Base-by-base conservation (phyloP, 2,329 filamentous ascomycete species). In the Pseudopithomyces maydicus region DNA sequence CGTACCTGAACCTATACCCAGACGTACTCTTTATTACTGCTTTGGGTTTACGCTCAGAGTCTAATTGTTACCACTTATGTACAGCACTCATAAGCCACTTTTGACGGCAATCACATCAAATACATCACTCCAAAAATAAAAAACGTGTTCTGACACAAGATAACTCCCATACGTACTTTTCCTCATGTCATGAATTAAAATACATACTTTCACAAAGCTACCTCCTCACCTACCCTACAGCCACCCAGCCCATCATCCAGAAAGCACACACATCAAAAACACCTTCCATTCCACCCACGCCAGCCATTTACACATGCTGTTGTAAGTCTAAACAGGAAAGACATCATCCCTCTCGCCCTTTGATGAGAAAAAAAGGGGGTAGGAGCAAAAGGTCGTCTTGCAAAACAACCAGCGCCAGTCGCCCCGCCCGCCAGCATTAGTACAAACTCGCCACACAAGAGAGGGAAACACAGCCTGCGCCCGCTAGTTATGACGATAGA, bases 401-500 rank as follows among this genome's bases (percentile, higher is more conserved):
- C 14, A 44, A 22, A 32, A 33, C n/a, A 22, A 43, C 35, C 41
- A 46, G 42, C 51, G 42, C 47, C 46, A 38, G 45, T 23, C 51
- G 43, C 43, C n/a, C 51, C 43, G 22, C 20, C 39, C 45, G 39
- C 32, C 39, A 22, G 39, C 45, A 38, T 46, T 43, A 6, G 19
- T 46, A 33, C 38, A 33, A n/a, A 50, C 26, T 36, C 39, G 33
- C 41, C 45, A 41, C 45, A 41, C 39, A 59, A 32, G 43, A 23
- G 10, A 58, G 50, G 62, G 60, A 52, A 66, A 59, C 59, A 67
- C 60, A 56, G 62, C 63, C 62, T 53, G 63, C 68, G 68, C 70
- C 68, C 67, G 68, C 69, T 71, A 69, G 68, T 68, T 70, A 69
- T 64, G 67, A 67, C 62, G 54, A 64, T 53, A 57, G 56, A 59